Base-by-base conservation (phyloP, 805 yeast species). In the Pichia nakasei region DNA sequence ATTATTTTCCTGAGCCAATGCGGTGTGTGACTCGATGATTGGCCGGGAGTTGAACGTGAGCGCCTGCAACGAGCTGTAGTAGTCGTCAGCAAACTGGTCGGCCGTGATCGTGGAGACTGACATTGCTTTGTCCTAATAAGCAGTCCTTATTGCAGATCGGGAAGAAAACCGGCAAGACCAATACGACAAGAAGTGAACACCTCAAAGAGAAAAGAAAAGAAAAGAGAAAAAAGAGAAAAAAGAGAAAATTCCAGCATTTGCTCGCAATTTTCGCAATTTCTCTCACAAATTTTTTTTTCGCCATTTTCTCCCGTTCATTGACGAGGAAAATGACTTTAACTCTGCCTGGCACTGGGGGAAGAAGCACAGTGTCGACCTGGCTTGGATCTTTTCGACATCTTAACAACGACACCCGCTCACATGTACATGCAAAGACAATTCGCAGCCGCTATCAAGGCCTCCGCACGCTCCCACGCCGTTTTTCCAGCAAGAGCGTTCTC, bases 11-110 rank as follows among this genome's bases (percentile, higher is more conserved):
- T 78, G 84, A 3, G 98, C 97, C 43, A 88, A 75, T 35, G 76
- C 72, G 9, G 97, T 93, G 55, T 89, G 70, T 37, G 79, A 83
- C 34, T 85, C 82, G 48, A 93, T 93, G 43, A 89, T 85, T 11
- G 97, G 97, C 47, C 87, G 72, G 8, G 96, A 86, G 61, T 88
- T 89, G 65, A 83, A 82, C 4, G 95, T 86, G 48, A 93, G 69
- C 46, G 85, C 93, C 29, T 73, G 73, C 35, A 91, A 68, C 27
- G 88, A 78, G 50, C 74, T 75, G 35, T 74, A 73, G 61, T 82
- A 91, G 61, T 89, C 96, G 48, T 74, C 66, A 38, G 76, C 69
- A 49, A 57, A 62, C 32, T 29, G 32, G 7, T 29, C 32, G 12
- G 32, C 18, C n/a, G 32, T 29, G 6, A 29, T 15, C 7, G 32